Conservation (phyloP, 352 stramenopile genomes). For the Globisporangium cederbergense region DNA sequence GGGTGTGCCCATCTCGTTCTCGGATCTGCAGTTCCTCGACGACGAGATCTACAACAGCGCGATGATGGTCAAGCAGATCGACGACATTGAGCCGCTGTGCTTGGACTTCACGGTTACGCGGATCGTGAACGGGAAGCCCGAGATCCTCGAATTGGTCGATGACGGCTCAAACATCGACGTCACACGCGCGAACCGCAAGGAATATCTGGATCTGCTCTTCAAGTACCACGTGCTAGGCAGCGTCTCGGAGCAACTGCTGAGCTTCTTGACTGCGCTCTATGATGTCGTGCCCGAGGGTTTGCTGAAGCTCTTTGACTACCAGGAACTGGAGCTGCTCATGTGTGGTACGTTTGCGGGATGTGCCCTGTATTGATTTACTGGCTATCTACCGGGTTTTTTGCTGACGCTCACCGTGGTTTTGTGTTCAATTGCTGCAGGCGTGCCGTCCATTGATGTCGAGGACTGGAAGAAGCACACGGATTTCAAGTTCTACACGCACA, state of each 20-base stretch:
- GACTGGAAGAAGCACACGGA: constrained; percentile 82
- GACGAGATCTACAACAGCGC: constrained; percentile 78
- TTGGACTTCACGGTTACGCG: constrained; percentile 79
- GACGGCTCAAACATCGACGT: constrained; percentile 90
- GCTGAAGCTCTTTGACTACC: constrained; percentile 97
- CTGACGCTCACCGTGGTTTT: neutral
- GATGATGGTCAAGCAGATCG: constrained; percentile 62
- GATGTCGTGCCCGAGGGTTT: constrained; percentile 96
- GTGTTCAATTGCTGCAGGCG: constrained; percentile 19
- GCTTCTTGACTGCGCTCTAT: constrained; percentile 90
- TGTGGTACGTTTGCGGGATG: constrained; percentile 61
- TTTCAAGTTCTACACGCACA: constrained; percentile 70
- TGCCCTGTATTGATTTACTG: constrained; percentile 24
- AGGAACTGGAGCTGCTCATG: constrained; percentile 97
- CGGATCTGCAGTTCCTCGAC: constrained; percentile 88
- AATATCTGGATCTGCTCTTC: constrained; percentile 93
- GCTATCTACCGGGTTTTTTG: neutral
- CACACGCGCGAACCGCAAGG: constrained; percentile 93
- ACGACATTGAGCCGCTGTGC: constrained; percentile 72
- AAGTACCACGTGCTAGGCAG: constrained; percentile 96
- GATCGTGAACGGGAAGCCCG: constrained; percentile 53
- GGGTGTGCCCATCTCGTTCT: constrained; percentile 84
- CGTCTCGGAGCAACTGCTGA: constrained; percentile 89
- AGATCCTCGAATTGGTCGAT: constrained; percentile 89
- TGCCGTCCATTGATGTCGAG: constrained; percentile 73